phyloP scores from a whole-genome alignment of 2,329 filamentous ascomycete species.

The Fonsecaea monophora region DNA sequence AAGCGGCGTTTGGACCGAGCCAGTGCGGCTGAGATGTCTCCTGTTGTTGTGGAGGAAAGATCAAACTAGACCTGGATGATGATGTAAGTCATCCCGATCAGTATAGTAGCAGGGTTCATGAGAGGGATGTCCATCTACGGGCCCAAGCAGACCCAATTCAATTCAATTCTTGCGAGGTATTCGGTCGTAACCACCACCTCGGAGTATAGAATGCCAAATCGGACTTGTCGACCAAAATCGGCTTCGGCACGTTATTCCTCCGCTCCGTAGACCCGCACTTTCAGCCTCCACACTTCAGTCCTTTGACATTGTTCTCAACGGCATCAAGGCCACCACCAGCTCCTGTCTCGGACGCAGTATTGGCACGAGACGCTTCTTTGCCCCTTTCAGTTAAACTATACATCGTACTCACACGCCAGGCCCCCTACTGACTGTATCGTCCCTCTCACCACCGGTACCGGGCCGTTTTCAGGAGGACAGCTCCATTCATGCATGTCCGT shows the following conservation, averaged over 20 bases:
- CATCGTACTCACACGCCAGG: no score
- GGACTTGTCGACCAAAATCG: constrained; percentile 11
- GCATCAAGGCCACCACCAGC: not conserved
- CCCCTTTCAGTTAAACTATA: no score
- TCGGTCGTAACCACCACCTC: not conserved
- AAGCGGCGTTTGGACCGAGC: constrained; percentile 2
- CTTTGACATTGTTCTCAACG: not conserved
- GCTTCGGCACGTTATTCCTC: not conserved
- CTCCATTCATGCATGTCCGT: no score
- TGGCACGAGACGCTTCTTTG: not conserved
- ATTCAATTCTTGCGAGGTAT: not conserved
- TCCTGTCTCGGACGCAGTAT: not conserved
- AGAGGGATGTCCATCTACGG: no score
- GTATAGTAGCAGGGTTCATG: no score
- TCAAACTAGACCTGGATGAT: not conserved
- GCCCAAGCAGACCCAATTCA: not conserved
- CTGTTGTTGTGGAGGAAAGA: not conserved
- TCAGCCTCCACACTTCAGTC: not conserved
- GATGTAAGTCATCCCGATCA: not conserved
- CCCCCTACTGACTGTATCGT: not conserved
- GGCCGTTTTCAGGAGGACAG: not conserved
- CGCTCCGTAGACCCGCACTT: not conserved
- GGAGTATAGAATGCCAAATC: not conserved
- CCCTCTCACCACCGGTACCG: not conserved
- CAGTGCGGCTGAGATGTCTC: not conserved